Percentiles rank a stretch among this genome's conserved stretches.
Evolutionary conservation across 208 protist species (phyloP).

Genomic region (Acanthamoeba culbertsoni): DNA sequence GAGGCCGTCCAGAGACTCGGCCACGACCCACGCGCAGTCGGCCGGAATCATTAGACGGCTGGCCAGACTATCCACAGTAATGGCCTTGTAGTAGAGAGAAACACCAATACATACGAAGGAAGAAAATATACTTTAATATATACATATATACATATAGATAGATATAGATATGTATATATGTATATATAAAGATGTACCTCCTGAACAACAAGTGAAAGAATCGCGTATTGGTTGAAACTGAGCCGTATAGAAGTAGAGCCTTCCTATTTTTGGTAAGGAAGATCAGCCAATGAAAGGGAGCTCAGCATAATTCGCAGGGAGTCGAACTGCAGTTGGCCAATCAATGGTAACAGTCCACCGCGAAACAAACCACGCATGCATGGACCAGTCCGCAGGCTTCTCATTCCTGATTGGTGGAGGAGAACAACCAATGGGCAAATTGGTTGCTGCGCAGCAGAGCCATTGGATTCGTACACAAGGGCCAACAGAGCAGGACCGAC

Average conservation of each 20-base stretch:
- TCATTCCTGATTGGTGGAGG: not conserved
- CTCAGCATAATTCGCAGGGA: not conserved
- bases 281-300: not conserved
- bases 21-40: not conserved
- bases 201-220: not conserved
- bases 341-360: not conserved
- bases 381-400: not conserved
- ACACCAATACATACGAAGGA: not conserved
- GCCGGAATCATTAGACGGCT: not conserved
- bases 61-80: not conserved
- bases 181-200: not conserved
- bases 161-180: not conserved
- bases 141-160: not conserved
- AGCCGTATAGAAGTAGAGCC: not conserved
- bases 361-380: not conserved
- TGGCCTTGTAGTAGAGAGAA: too few relatives aligned
- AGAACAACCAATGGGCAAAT: not conserved
- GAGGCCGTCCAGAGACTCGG: not conserved
- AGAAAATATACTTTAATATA: not conserved
- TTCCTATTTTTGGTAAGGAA: not conserved
- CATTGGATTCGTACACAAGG: too few relatives aligned
- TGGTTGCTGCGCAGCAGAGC: too few relatives aligned
- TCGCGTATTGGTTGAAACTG: not conserved
- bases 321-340: not conserved
- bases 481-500: too few relatives aligned